Evolutionary conservation across 2,329 filamentous ascomycete genomes (phyloP).

Genomic region (Clarireedia homoeocarpa): DNA sequence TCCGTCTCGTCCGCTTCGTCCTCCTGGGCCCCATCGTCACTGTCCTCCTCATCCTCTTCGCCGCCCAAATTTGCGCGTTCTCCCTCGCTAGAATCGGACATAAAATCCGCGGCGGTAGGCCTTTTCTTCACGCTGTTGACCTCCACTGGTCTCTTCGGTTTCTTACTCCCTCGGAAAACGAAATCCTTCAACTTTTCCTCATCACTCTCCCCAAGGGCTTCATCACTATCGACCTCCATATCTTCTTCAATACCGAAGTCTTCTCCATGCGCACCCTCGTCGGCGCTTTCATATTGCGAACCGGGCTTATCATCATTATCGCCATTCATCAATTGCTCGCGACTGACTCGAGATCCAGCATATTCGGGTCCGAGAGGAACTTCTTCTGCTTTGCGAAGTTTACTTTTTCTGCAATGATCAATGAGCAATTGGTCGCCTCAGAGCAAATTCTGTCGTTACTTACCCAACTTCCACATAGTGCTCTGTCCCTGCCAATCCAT

Average conservation of each 20-base stretch:
- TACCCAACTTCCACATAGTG: conserved; percentile 77
- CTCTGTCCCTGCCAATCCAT: conserved; percentile 60
- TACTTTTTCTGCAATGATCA: conserved; percentile 58
- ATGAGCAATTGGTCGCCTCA: conserved; percentile 1
- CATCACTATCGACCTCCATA: conserved; percentile 53
- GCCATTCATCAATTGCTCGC: conserved; percentile 53
- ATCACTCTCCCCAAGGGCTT: conserved; percentile 76
- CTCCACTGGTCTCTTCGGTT: conserved; percentile 31
- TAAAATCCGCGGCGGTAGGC: conserved; percentile 49
- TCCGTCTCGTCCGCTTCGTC: conserved; percentile 25
- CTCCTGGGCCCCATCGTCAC: conserved; percentile 20
- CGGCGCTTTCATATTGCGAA: conserved; percentile 19
- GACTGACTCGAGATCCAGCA: conserved; percentile 65
- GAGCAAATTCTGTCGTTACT: conserved; percentile 15
- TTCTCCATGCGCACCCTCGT: conserved; percentile 39
- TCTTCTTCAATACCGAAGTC: conserved; percentile 47
- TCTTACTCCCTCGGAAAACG: conserved; percentile 52
- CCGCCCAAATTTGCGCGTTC: conserved; percentile 28
- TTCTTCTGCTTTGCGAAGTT: conserved; percentile 65
- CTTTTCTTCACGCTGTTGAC: conserved; percentile 31
- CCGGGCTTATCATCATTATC: conserved; percentile 41
- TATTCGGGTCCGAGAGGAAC: conserved; percentile 71
- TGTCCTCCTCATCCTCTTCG: conserved; percentile 20
- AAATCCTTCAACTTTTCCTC: conserved; percentile 74
- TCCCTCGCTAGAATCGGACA: conserved; percentile 35